Evolutionary conservation across 495 filamentous ascomycete species (phyloP), one percentile per base, ranked within the genome.

Genomic region (Bacidia rubella): DNA sequence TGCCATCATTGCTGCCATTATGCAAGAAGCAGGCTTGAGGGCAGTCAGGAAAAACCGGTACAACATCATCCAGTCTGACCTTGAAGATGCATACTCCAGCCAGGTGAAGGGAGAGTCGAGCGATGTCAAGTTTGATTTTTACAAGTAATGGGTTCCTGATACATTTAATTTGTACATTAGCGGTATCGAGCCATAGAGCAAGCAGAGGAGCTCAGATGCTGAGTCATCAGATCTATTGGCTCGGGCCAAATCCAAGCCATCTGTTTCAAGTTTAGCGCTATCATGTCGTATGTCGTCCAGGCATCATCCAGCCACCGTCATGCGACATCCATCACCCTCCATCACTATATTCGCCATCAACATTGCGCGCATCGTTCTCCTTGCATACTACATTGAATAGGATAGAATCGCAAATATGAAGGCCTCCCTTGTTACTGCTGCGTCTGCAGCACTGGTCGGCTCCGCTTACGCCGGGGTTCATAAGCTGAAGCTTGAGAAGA

Each of bases 31-130:
- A 35, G 92, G 92, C 55, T 73, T 98, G 54, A 79, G 92, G 51
- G 92, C 92, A 40, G 93, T 98, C 47, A 77, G 92, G 62, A 98
- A 98, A 79, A 98, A 98, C 66, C 74, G 92, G 57, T 98, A 98
- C 69, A 96, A 97, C 63, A 97, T 98, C 65, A 95, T 98, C 61
- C 93, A 97, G 70, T 77, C 74, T 41, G 92, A 98, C 65, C 72
- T 98, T 47, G 92, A 98, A 66, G 90, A 96, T 68, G 90, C 93
- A 4, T 98, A 98, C 63, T 80, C 85, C 11, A 87, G 83, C 61
- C 92, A 98, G 65, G 92, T 98, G 55, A 96, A 95, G 76, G 85
- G 83, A 47, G 90, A 96, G 66, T 79, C 75, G 24, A 71, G 75
- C 57, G 67, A 75, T 72, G 65, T 44, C 47, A 77, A 73, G 32